Evolutionary conservation across 768 basidiomycete species (phyloP).

Genomic region (Galerina sulciceps): DNA sequence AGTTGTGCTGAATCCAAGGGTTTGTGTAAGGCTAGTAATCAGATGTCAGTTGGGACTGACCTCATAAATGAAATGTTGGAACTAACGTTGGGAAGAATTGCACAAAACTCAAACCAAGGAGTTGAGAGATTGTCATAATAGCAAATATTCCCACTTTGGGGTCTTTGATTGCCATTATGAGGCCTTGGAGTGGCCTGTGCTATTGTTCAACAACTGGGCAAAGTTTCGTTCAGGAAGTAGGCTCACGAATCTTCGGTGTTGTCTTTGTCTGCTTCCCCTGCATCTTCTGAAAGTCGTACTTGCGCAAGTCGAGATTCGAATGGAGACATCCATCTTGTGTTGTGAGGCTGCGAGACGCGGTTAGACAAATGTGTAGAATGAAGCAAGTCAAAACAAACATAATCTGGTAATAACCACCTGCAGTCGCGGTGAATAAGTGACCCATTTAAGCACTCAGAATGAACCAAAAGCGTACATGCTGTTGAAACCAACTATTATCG

Average conservation of each 20-base stretch:
- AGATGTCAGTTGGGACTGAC: background rate
- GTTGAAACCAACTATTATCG: conserved; percentile 58
- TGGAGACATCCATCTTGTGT: conserved; percentile 61
- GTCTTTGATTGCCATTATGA: conserved; percentile 61
- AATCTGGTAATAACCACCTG: conserved; percentile 64
- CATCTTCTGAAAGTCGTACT: conserved; percentile 68
- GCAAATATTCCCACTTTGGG: conserved; percentile 58
- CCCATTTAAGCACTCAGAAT: background rate
- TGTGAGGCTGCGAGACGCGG: conserved; percentile 48
- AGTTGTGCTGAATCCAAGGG: conserved; percentile 64
- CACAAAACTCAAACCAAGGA: conserved; percentile 61
- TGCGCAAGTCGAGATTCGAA: conserved; percentile 63
- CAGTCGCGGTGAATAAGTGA: background rate
- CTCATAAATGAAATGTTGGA: background rate
- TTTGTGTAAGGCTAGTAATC: conserved; percentile 50
- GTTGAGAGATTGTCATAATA: conserved; percentile 51
- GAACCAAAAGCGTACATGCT: conserved; percentile 41
- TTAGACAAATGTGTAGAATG: background rate
- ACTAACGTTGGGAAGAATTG: conserved; percentile 63
- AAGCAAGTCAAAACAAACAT: conserved; percentile 41
- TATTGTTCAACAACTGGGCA: background rate
- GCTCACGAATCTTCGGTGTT: conserved; percentile 60
- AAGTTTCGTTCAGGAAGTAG: background rate
- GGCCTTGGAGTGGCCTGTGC: conserved; percentile 50
- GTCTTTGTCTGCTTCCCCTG: conserved; percentile 69